These are phyloP conservation scores for Cyberlindnera samutprakarnensis DNA, from an alignment of 805 yeast species.

Conservation along the genomic window DNA sequence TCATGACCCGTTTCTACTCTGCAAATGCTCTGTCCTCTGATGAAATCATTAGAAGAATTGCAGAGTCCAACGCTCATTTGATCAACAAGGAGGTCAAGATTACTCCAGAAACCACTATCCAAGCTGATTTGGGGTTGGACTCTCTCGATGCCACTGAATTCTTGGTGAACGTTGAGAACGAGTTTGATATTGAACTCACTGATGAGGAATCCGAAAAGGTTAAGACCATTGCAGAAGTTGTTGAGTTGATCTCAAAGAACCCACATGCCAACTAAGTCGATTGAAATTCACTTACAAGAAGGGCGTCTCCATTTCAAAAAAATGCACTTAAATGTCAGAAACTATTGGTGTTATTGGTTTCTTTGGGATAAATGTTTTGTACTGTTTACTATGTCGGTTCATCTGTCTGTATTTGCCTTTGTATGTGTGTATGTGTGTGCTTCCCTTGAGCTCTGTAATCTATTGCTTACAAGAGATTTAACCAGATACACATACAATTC, in stretches of 20 bases:
- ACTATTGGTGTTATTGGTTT: too few relatives aligned
- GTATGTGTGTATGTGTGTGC: too few relatives aligned
- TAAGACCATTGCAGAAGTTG: conserved; percentile 89
- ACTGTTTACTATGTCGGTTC: too few relatives aligned
- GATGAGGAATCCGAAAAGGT: conserved; percentile 91
- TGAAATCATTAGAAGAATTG: conserved; percentile 76
- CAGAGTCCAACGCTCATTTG: conserved; percentile 65
- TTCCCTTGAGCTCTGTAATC: too few relatives aligned
- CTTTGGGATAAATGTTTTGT: too few relatives aligned
- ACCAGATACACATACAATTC: too few relatives aligned
- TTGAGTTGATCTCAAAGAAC: conserved; percentile 75
- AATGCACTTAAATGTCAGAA: too few relatives aligned
- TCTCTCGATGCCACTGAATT: conserved; percentile 94
- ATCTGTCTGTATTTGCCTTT: too few relatives aligned
- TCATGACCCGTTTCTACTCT: conserved; percentile 38
- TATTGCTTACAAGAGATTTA: too few relatives aligned
- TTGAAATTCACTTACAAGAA: too few relatives aligned
- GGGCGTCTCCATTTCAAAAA: too few relatives aligned
- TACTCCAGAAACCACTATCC: conserved; percentile 30
- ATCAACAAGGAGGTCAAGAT: conserved; percentile 47
- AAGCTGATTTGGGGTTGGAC: conserved; percentile 74
- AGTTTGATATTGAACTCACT: conserved; percentile 75
- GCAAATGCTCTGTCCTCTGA: conserved; percentile 63
- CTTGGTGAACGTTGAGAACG: conserved; percentile 93
- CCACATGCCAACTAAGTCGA: conserved; percentile 29